These are phyloP conservation scores for Chondrus crispus DNA, from an alignment of 23 red algal genomes.

Conservation along the genomic window DNA sequence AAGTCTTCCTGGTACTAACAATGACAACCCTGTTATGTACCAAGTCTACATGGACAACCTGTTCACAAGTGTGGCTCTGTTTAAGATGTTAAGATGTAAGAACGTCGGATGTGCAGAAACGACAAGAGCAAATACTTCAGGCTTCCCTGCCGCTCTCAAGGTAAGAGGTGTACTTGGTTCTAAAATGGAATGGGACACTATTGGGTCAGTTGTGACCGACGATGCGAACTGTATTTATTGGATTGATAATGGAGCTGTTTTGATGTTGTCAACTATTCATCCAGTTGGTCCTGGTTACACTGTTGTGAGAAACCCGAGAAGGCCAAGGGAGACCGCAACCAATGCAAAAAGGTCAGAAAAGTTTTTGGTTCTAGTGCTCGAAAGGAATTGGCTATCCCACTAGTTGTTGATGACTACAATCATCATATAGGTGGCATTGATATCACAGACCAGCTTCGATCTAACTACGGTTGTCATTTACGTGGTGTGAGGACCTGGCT, in stretches of 20 bases:
- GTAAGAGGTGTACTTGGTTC: not conserved
- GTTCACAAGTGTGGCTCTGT: not conserved
- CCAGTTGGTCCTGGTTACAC: not conserved
- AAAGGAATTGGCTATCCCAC: not conserved
- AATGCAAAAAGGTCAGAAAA: not conserved
- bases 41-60: not conserved
- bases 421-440: not conserved
- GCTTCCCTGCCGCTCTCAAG: not conserved
- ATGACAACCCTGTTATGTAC: not conserved
- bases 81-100: not conserved
- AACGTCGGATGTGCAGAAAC: not conserved
- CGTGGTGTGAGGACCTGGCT: not conserved
- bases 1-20: not conserved
- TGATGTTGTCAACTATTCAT: not conserved
- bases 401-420: not conserved
- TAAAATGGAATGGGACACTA: not conserved
- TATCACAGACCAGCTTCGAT: not conserved
- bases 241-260: not conserved
- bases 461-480: not conserved
- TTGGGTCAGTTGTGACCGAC: not conserved
- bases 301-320: not conserved
- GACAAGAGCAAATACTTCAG: not conserved
- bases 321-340: not conserved
- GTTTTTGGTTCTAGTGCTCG: not conserved
- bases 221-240: not conserved